Base-by-base conservation (phyloP, 176 grass and related monocot genomes). In the Leersia perrieri region DNA sequence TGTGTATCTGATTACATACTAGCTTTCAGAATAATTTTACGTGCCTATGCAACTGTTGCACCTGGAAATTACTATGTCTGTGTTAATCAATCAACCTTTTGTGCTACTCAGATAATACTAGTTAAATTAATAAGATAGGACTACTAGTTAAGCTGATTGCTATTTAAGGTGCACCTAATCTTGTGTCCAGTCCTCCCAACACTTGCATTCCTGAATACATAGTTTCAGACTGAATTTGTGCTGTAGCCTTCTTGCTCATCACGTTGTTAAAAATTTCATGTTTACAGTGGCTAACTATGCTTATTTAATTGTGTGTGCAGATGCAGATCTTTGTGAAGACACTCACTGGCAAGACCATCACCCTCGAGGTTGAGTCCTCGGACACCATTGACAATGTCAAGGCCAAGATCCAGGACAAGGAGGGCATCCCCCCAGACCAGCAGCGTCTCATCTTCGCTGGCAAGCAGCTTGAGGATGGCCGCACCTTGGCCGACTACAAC, bases 331-430 rank as follows among this genome's bases (percentile, higher is more conserved):
- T 90, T 0, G 78, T 90, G 1, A 86, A 89, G 66, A 89, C 87
- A 57, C 77, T 89, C 31, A 89, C 87, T 0, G 90, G 90, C 26
- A 92, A 92, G 86, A 92, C 90, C 57, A 92, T 92, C 53, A 91
- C 89, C 0, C 36, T 91, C 0, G 90, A 92, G 87, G 90, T 92
- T 0, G 90, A 92, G 73, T 79, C 68, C 3, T 92, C 90, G 0
- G 90, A 92, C 63, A 92, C 90, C 0, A 92, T 92, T 0, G 90
- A 92, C 53, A 92, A 92, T 0, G 86, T 92, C 0, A 92, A 92
- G 63, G 78, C 90, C 0, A 92, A 92, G 74, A 92, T 92, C 53
- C 90, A 92, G 86, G 90, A 92, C 74, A 92, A 92, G 86, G 90
- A 92, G 45, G 90, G 90, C 30, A 89, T 92, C 0, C 90, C 90